Evolutionary conservation across 1,284 basidiomycete species (phyloP).

Genomic region (Peniophora sp.): DNA sequence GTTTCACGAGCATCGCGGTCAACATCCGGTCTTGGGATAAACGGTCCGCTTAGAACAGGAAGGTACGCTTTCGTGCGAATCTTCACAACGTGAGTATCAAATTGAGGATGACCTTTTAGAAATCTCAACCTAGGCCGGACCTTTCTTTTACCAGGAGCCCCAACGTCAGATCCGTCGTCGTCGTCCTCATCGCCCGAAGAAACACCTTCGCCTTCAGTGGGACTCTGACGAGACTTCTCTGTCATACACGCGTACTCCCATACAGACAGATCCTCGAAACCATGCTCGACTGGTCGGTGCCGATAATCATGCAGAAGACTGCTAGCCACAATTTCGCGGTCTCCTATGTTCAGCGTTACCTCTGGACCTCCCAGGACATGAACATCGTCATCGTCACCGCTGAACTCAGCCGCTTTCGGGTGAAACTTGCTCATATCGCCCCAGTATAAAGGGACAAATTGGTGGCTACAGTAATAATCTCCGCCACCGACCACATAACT

Average conservation of each 20-base stretch:
- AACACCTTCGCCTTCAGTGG: not conserved
- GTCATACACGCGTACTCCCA: not conserved
- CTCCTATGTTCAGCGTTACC: not conserved
- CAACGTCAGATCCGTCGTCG: too few species aligned
- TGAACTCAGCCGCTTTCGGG: not conserved
- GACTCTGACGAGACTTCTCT: not conserved
- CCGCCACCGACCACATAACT: conserved; percentile 7
- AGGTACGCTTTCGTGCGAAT: not conserved
- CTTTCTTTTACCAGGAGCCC: too few species aligned
- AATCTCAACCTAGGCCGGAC: too few species aligned
- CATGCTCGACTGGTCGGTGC: not conserved
- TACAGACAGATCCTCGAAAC: not conserved
- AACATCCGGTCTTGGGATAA: not conserved
- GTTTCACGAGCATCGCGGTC: not conserved
- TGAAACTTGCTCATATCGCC: not conserved
- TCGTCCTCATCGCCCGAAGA: not conserved
- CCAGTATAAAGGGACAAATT: conserved; percentile 3
- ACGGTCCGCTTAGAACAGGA: not conserved
- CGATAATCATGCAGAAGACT: not conserved
- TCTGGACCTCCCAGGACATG: not conserved
- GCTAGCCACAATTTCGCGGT: too few species aligned
- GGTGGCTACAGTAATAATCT: conserved; percentile 6
- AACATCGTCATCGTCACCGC: not conserved
- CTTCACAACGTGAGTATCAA: not conserved
- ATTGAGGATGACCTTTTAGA: not conserved